Evolutionary conservation across 2,329 filamentous ascomycete genomes (phyloP), one percentile per base, ranked within the genome.

Genomic region (Triangularia verruculosa): DNA sequence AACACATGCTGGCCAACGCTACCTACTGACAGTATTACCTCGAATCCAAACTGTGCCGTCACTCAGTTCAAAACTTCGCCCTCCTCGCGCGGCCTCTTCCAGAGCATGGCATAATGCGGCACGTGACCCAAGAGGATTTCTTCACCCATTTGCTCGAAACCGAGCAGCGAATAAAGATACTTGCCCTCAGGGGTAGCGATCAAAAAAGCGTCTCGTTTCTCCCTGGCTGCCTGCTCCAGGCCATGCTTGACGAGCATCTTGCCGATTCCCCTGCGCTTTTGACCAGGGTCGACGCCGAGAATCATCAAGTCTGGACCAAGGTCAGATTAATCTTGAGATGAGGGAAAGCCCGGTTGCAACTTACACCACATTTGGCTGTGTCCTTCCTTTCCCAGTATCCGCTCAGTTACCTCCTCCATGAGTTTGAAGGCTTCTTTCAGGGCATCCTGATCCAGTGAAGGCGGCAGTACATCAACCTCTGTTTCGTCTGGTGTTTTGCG

Each of bases 241-340:
- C 71, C 71, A 39, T 70, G 68, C 2, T 65, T 61, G 9, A 70
- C 13, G 1, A 74, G 65, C 47, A 64, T 66, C 59, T 54, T 66
- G 3, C 72, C 72, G 12, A 72, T 63, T 2, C 72, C 72, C n/a
- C 68, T 67, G 15, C 72, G 64, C 3, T 72, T 66, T n/a, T 73
- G 66, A 2, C 53, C 13, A 0, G 72, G 71, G n/a, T 72, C 68
- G 3, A 73, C 61, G 1, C 64, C 62, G 1, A 74, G 63, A 8
- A 66, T 39, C 32, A 68, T 65, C 3, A 73, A 64, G 27, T 69
- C 72, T 74, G 12, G 4, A n/a, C 3, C 20, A 28, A 54, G n/a
- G 51, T 43, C 20, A 47, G n/a, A 6, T 22, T 39, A n/a, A 15
- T 56, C 51, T 57, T 56, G 39, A 58, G 22, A 32, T 15, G 13